Base-by-base conservation (phyloP, 2,329 filamentous ascomycete genomes). In the Ophiocordyceps australis region DNA sequence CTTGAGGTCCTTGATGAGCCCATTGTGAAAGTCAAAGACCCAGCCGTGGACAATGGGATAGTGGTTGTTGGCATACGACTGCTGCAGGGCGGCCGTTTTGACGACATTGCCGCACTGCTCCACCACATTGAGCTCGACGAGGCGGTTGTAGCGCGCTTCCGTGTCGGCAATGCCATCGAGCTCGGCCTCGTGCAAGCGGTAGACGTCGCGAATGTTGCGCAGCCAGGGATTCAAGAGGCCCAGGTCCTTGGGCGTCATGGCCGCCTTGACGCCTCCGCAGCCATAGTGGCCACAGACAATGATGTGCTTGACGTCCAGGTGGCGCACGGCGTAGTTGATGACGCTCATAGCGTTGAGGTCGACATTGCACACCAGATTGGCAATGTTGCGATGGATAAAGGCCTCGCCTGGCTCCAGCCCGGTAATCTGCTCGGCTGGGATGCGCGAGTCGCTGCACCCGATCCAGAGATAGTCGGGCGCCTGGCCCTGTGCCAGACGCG, bases 381-480 rank as follows among this genome's bases (percentile, higher is more conserved):
- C 83, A 50, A 93, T 92, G 46, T 94, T 93, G 52, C 85, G 79
- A 62, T 92, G 82, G 38, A 91, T 76, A 50, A 93, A 94, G 41
- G 86, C 76, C 52, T 93, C 81, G 38, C 83, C 83, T n/a, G 83
- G 80, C 43, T 77, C 62, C 29, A 86, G 66, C 36, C 78, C 75
- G 24, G 82, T 72, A 47, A 94, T 73, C 43, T 79, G 79, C 43
- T 85, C 86, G 40, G 86, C 83, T n/a, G 85, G 85, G 45, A 86
- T 80, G 37, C 85, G 79, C 21, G 74, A 82, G 59, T 93, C 83
- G 50, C 76, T 76, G 62, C 83, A 94, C 25, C 85, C 83, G 43
- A 93, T 80, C 80, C 82, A 93, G 28, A 80, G 64, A 49, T 79
- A 79, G 41, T 79, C 71, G 28, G 74, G 74, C 11, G 52, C 54